phyloP scores from a whole-genome alignment of 2,329 filamentous ascomycete species.

The Septoria petroselini region DNA sequence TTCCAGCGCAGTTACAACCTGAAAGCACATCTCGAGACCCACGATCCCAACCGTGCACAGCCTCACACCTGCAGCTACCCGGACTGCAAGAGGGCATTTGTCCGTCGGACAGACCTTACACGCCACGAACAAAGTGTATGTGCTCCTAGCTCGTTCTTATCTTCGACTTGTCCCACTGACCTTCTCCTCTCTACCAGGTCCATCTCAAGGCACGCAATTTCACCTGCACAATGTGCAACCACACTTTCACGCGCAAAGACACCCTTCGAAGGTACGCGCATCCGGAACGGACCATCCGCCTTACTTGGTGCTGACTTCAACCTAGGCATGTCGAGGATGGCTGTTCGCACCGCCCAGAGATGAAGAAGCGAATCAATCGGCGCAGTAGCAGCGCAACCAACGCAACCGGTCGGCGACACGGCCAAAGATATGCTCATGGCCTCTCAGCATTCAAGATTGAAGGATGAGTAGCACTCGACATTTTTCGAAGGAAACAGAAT shows the following conservation, averaged over 20 bases:
- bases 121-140: conserved; percentile 55
- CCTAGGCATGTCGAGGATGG: conserved; percentile 72
- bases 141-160: conserved; percentile 11
- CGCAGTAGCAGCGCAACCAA: conserved; percentile 3
- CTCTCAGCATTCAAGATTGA: background rate
- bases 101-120: conserved; percentile 73
- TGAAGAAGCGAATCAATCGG: conserved; percentile 20
- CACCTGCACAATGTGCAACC: conserved; percentile 67
- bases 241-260: conserved; percentile 74
- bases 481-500: too few relatives aligned
- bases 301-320: conserved; percentile 1
- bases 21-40: conserved; percentile 80
- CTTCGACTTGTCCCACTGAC: conserved; percentile 37
- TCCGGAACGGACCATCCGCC: background rate
- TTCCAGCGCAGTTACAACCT: conserved; percentile 85
- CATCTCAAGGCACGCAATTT: conserved; percentile 71
- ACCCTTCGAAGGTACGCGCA: conserved; percentile 68
- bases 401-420: background rate
- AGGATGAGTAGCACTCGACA: too few relatives aligned
- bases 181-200: conserved; percentile 51
- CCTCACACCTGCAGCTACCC: conserved; percentile 64
- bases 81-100: conserved; percentile 72
- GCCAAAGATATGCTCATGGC: background rate
- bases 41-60: conserved; percentile 70
- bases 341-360: conserved; percentile 59